Percentiles rank a stretch among this genome's conserved stretches.
Conservation (phyloP, 495 filamentous ascomycete genomes). For the Neurospora sp. region DNA sequence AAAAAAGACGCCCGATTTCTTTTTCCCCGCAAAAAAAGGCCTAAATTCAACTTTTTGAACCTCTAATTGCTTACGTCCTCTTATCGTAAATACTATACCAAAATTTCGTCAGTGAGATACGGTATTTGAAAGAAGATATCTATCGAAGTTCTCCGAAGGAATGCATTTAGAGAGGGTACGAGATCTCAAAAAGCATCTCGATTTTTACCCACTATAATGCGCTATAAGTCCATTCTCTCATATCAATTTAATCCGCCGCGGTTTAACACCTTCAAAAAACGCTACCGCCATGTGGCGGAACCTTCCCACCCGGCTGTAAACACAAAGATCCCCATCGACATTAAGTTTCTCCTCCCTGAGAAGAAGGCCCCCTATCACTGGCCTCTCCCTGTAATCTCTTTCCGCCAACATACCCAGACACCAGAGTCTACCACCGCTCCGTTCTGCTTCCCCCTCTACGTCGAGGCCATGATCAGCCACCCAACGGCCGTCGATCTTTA, state of each 20-base stretch:
- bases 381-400: neutral
- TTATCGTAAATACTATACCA: too few relatives aligned
- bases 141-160: too few relatives aligned
- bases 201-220: too few relatives aligned
- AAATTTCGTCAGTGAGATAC: too few relatives aligned
- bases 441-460: neutral
- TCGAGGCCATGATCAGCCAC: neutral
- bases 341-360: neutral
- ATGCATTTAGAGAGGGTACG: too few relatives aligned
- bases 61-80: too few relatives aligned
- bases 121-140: too few relatives aligned
- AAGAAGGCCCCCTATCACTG: neutral
- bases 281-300: neutral
- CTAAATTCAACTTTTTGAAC: too few relatives aligned
- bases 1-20: too few relatives aligned
- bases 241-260: neutral
- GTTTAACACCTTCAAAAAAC: neutral
- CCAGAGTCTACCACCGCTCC: neutral
- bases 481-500: neutral
- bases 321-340: neutral
- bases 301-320: neutral
- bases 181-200: too few relatives aligned
- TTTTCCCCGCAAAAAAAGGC: too few relatives aligned
- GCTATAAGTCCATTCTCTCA: too few relatives aligned
- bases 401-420: neutral